Evolutionary conservation across 106 monocot species (phyloP), one percentile per base, ranked within the genome.

Genomic region (Xerophyta viscosa): DNA sequence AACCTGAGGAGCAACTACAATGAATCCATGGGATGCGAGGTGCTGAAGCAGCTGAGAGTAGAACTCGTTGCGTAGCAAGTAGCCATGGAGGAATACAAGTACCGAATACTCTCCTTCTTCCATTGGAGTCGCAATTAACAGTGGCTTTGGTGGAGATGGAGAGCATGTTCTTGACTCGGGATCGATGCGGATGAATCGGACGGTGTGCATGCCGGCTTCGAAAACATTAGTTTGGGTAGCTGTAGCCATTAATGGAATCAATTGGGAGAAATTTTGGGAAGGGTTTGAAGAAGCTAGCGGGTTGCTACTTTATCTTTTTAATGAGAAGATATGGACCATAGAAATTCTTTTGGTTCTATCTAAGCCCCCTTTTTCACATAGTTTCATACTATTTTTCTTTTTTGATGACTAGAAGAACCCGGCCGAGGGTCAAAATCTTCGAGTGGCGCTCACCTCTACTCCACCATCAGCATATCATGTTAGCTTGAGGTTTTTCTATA

Each of bases 11-110:
- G 69, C 78, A 29, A 96, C 60, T 17, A 82, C 81, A 50, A 88
- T 60, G 68, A 81, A 96, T 6, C 94, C 94, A 57, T 96, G 94
- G 22, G 88, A 88, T 36, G 88, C 76, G 31, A 96, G 37, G 52
- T 96, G 94, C 6, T 52, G 61, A 14, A 88, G 47, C 45, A 88
- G 76, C 70, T 85, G 75, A 33, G 94, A 78, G 56, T 96, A 96
- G 84, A 84, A 96, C 46, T 71, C 67, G 54, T 96, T 94, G 47
- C 60, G 48, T 47, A 82, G 76, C 13, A 88, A 65, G 31, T 76
- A 96, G 15, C 94, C 94, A 56, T 96, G 94, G 33, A 85, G 72
- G 62, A 88, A 72, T 17, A 88, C 27, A 0, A 96, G 57, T 6
- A 82, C 70, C 3, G 94, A 81, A 63, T 67, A 96, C n/a, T 71